These are phyloP conservation scores for Jatropha curcas DNA, from an alignment of 345 rosid genomes.

Conservation along the genomic window DNA sequence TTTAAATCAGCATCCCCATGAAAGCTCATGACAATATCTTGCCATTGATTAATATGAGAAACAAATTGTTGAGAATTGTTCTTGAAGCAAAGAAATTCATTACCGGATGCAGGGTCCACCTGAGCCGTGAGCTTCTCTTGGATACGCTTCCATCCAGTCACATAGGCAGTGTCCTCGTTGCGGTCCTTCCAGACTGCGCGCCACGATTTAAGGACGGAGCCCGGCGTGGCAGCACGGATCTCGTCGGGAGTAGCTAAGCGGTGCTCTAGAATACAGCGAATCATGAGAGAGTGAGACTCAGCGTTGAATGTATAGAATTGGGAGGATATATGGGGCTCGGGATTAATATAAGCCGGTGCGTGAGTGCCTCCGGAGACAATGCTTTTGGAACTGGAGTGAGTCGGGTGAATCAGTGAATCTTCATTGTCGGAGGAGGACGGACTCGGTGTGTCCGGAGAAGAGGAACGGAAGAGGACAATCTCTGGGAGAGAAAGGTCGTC, in stretches of 20 bases:
- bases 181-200: constrained; percentile 97
- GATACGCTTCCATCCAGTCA: constrained; percentile 97
- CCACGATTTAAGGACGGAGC: constrained; percentile 85
- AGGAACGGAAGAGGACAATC: constrained; percentile 76
- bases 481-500: constrained; percentile 61
- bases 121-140: constrained; percentile 89
- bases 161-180: constrained; percentile 96
- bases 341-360: constrained; percentile 50
- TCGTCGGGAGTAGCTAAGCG: constrained; percentile 83
- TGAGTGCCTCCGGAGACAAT: constrained; percentile 5
- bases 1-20: constrained; percentile 93
- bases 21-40: constrained; percentile 86
- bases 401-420: constrained; percentile 1
- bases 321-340: constrained; percentile 81
- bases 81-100: constrained; percentile 84
- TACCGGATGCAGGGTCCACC: constrained; percentile 68
- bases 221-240: constrained; percentile 87
- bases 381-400: background rate
- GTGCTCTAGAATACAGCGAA: constrained; percentile 79
- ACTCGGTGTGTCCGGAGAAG: constrained; percentile 58
- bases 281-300: constrained; percentile 92
- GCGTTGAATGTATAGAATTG: constrained; percentile 98
- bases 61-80: constrained; percentile 87
- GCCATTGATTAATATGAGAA: constrained; percentile 91
- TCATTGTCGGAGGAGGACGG: constrained; percentile 54